Conservation (phyloP, 73 alveolate genomes). For the Paraurostyla sp. region DNA sequence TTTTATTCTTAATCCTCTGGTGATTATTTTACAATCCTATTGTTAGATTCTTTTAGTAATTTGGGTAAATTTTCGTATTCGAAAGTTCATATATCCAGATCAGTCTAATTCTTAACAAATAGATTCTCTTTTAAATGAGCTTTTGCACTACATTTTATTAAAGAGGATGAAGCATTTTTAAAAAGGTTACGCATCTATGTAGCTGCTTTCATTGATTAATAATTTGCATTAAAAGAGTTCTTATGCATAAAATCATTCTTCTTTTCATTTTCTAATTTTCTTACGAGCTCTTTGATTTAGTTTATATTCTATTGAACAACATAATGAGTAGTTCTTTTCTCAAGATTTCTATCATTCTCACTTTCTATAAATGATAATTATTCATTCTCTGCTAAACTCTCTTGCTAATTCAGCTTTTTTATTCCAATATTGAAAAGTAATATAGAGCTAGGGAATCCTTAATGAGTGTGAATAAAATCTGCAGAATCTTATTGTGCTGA, state of each 20-base stretch:
- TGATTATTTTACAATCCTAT: no score
- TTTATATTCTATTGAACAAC: not conserved
- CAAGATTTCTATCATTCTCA: conserved; percentile 1
- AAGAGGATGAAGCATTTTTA: not conserved
- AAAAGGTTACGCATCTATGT: conserved; percentile 14
- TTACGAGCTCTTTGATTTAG: not conserved
- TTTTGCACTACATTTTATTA: not conserved
- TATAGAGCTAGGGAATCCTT: conserved; percentile 38
- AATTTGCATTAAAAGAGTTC: not conserved
- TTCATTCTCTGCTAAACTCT: not conserved
- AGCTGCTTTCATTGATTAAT: conserved; percentile 15
- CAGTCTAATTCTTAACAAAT: conserved; percentile 5
- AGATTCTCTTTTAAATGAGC: not conserved
- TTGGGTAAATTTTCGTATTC: not conserved
- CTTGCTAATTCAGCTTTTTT: not conserved
- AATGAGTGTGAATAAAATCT: conserved; percentile 2
- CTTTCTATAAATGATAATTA: conserved; percentile 25
- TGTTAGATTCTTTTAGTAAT: not conserved
- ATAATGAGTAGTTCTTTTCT: not conserved
- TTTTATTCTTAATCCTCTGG: no score
- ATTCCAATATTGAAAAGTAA: conserved; percentile 21
- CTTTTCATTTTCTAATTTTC: not conserved
- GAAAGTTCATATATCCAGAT: conserved; percentile 13
- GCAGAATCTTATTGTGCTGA: not conserved
- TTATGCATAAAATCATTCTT: not conserved